phyloP scores from a whole-genome alignment of 441 rosid species.

The Corymbia calophylla region DNA sequence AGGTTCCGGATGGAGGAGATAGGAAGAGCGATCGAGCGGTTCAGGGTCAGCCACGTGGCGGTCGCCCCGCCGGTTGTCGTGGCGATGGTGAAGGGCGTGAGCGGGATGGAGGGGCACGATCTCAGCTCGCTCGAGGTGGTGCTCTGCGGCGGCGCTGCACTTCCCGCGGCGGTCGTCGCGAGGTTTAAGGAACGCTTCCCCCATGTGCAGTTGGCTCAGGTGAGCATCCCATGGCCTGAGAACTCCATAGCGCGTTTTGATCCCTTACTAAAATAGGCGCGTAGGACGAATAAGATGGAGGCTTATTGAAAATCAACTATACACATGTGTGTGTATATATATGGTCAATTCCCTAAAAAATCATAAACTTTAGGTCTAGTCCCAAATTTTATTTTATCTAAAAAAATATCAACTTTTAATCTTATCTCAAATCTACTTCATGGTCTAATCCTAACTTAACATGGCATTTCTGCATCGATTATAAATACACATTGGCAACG shows the following conservation, averaged over 20 bases:
- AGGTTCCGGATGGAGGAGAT: slow-evolving; percentile 22
- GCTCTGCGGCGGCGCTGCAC: slow-evolving; percentile 39
- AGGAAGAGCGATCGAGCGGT: slow-evolving; percentile 23
- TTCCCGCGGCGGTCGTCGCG: slow-evolving; percentile 13
- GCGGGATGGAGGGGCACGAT: slow-evolving; percentile 17
- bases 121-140: slow-evolving; percentile 46
- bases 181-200: slow-evolving; percentile 28
- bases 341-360: too few species aligned
- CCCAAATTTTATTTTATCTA: too few species aligned
- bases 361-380: too few species aligned
- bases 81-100: slow-evolving; percentile 22
- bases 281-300: not conserved
- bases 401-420: too few species aligned
- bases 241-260: not conserved
- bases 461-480: too few species aligned
- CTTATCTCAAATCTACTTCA: too few species aligned
- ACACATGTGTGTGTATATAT: too few species aligned
- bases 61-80: slow-evolving; percentile 40
- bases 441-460: too few species aligned
- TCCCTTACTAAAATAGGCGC: not conserved
- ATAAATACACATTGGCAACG: too few species aligned
- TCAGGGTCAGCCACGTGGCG: slow-evolving; percentile 36
- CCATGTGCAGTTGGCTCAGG: slow-evolving; percentile 36
- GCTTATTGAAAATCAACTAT: not conserved
- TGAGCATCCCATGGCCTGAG: not conserved